Evolutionary conservation across 2,329 filamentous ascomycete genomes (phyloP), one percentile per base, ranked within the genome.

Genomic region (Trichoderma asperellum): DNA sequence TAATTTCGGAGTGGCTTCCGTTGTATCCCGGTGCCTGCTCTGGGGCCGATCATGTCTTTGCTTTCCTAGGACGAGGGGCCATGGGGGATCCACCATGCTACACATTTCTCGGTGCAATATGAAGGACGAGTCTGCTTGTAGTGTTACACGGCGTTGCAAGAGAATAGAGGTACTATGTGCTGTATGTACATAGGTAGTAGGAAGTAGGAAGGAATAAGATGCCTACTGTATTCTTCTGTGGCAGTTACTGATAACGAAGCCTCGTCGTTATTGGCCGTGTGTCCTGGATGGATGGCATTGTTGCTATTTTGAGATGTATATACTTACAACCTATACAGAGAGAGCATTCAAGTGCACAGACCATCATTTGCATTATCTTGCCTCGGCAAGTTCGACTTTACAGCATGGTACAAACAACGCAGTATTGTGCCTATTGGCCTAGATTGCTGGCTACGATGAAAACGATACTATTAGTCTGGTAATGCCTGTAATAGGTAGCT

Each of bases 1-100:
- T 61, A 12, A 61, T 61, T 61, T 61, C 58, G 58, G 58, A 32
- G 58, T 43, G 24, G 40, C 32, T 61, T 61, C 37, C 58, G 37
- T 37, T 61, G 24, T 32, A 47, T 61, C 58, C 58, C 24, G 58
- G 58, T 61, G 58, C 58, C 37, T 61, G 58, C 29, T 21, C 37
- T 34, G 40, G 10, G 12, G 57, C 24, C 21, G 57, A 60, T 40
- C 35, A 43, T 60, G 57, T 43, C 55, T 58, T 24, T 43, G 40
- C 16, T 7, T 43, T 60, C 16, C 18, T 18, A 21, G 5, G 12
- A 16, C 21, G 56, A 16, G 35, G 40, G 40, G 18, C 40, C 40
- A 43, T 43, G 40, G 16, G 8, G 18, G 40, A 16, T 43, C 40
- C 40, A 43, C 18, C 40, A 43, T n/a, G 18, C 40, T n/a, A 6